Base-by-base conservation (phyloP, 441 rosid genomes). In the Corymbia calophylla region DNA sequence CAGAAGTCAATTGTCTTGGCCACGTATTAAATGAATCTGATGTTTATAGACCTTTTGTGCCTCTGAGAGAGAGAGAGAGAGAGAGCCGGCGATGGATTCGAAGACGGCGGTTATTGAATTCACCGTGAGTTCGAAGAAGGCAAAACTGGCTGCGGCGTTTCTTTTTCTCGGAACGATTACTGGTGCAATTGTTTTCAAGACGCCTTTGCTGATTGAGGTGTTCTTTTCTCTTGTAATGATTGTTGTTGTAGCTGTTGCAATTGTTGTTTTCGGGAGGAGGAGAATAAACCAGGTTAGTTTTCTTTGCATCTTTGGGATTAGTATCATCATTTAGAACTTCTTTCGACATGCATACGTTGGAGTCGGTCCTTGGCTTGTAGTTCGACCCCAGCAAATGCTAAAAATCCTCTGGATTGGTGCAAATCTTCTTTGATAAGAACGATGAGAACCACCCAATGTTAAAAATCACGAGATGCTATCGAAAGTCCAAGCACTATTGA, bases 221-320 rank as follows among this genome's bases (percentile, higher is more conserved):
- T 6, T 39, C 44, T 39, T 39, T 39, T 39, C 5, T 39, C 44
- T 68, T 44, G 12, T 21, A 32, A 2, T 9, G 12, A 8, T 68
- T 51, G 13, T 58, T 58, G 53, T 14, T 0, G 53, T 51, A 12
- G 53, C 5, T 1, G n/a, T 0, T 68, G 1, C 4, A 68, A 23
- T 32, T 32, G 77, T 31, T 16, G 39, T 31, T n/a, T 32, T 9
- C 35, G 39, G 0, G 8, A 4, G 0, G 77, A 31, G 9, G 23
- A 32, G 80, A 68, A 68, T 44, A 68, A 68, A 68, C 25, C 47
- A 2, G 80, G 80, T 68, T 32, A 17, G 47, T 68, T 32, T 66
- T 32, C 47, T 68, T 44, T 68, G 80, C 80, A 32, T 68, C 47
- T 17, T 68, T 32, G 44, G 25, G 70, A n/a, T n/a, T n/a, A n/a